Percentiles rank a stretch among this genome's conserved stretches.
Conservation (phyloP, 176 grass and related monocot genomes). For the Eragrostis curvula region DNA sequence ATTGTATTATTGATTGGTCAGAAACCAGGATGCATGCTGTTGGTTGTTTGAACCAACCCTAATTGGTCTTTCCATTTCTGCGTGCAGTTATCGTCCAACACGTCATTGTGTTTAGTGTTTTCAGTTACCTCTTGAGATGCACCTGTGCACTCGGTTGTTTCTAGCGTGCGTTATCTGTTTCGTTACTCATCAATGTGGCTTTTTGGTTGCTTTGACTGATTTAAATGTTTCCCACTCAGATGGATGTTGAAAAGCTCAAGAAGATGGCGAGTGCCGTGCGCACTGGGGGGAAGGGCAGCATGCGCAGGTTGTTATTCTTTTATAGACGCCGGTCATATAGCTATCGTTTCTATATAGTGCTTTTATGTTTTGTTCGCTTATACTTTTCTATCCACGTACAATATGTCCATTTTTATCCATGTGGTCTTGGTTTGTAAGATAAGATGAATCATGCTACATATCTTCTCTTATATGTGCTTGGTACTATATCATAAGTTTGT, state of each 20-base stretch:
- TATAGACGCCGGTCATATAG: not conserved
- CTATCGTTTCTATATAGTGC: not conserved
- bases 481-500: not conserved
- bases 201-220: slow-evolving; percentile 2
- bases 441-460: not conserved
- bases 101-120: not conserved
- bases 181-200: not conserved
- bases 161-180: not conserved
- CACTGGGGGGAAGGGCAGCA: slow-evolving; percentile 88
- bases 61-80: not conserved
- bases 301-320: slow-evolving; percentile 72
- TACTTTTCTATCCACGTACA: not conserved
- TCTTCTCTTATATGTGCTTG: not conserved
- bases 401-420: slow-evolving; percentile 1
- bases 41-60: not conserved
- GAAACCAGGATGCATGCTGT: not conserved
- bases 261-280: slow-evolving; percentile 92
- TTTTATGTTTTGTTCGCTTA: slow-evolving; percentile 6
- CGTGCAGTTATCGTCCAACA: not conserved
- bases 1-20: not conserved
- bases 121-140: not conserved
- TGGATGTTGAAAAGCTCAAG: slow-evolving; percentile 86
- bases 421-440: not conserved
- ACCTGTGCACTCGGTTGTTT: not conserved
- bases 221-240: slow-evolving; percentile 52